Percentiles rank a stretch among this genome's conserved stretches.
Conservation (phyloP, 208 protist genomes). For the Hexamita inflata region DNA sequence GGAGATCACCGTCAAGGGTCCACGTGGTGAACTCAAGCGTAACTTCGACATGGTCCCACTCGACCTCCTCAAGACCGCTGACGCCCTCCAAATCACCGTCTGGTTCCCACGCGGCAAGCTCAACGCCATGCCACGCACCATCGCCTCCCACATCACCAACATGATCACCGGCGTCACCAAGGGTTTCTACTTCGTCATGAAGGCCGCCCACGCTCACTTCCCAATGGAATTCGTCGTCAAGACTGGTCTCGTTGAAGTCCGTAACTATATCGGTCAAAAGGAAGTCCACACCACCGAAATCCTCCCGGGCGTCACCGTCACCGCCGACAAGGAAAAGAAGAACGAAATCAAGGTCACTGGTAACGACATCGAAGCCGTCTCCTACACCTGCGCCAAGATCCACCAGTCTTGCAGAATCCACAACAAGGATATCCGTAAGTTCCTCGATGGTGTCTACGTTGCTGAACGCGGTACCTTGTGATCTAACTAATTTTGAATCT, state of each 20-base stretch:
- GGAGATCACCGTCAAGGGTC: slow-evolving; percentile 75
- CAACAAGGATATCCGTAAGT: slow-evolving; percentile 99
- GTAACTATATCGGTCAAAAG: slow-evolving; percentile 98
- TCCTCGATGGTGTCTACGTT: slow-evolving; percentile 98
- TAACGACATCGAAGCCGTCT: slow-evolving; percentile 75
- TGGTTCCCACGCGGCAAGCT: slow-evolving; percentile 83
- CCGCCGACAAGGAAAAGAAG: slow-evolving; percentile 69
- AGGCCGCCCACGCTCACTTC: slow-evolving; percentile 96
- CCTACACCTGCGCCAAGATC: slow-evolving; percentile 68
- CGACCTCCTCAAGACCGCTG: slow-evolving; percentile 57
- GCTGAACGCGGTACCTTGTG: slow-evolving; percentile 79
- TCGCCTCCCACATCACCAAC: slow-evolving; percentile 82
- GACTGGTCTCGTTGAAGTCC: slow-evolving; percentile 73
- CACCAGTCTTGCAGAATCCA: slow-evolving; percentile 69
- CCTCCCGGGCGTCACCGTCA: slow-evolving; percentile 64
- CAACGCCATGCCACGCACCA: slow-evolving; percentile 76
- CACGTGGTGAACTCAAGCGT: slow-evolving; percentile 72
- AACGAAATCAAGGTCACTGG: slow-evolving; percentile 86
- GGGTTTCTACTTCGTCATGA: slow-evolving; percentile 95
- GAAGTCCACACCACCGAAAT: slow-evolving; percentile 67
- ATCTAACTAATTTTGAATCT: too few species aligned
- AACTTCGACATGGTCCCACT: slow-evolving; percentile 72
- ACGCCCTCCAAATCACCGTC: slow-evolving; percentile 60
- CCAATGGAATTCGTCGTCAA: slow-evolving; percentile 81
- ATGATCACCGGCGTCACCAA: slow-evolving; percentile 95